Evolutionary conservation across 2,329 filamentous ascomycete species (phyloP).

Genomic region (Graphium sp.): DNA sequence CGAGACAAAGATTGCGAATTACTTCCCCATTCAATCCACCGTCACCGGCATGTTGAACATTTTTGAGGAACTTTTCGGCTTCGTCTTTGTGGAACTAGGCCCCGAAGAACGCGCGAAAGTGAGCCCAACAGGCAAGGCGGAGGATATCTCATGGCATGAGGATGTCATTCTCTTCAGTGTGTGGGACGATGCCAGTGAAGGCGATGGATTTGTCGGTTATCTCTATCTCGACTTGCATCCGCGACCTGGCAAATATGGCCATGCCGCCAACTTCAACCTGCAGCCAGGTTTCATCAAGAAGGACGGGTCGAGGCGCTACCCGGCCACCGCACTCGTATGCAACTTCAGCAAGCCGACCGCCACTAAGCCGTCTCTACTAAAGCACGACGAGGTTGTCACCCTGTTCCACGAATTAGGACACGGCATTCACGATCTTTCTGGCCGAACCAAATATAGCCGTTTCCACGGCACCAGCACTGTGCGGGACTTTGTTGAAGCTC

Average conservation of each 20-base stretch:
- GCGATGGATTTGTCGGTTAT: constrained; percentile 61
- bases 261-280: constrained; percentile 72
- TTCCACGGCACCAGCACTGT: constrained; percentile 53
- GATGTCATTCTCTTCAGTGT: constrained; percentile 73
- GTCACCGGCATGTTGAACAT: constrained; percentile 67
- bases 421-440: constrained; percentile 53
- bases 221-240: constrained; percentile 72
- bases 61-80: constrained; percentile 67
- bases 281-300: constrained; percentile 52
- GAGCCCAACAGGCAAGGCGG: constrained; percentile 49
- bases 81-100: constrained; percentile 59
- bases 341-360: constrained; percentile 71
- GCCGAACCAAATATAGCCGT: constrained; percentile 42
- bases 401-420: constrained; percentile 66
- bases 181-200: constrained; percentile 60
- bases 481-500: constrained; percentile 55
- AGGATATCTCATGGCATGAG: constrained; percentile 66
- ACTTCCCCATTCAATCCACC: constrained; percentile 62
- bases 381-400: constrained; percentile 70
- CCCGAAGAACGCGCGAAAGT: constrained; percentile 46
- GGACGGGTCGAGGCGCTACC: constrained; percentile 57
- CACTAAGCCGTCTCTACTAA: constrained; percentile 61
- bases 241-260: constrained; percentile 66
- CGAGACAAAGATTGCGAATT: constrained; percentile 65
- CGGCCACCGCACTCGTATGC: constrained; percentile 66